Evolutionary conservation across 306 rosid species (phyloP), one percentile per base, ranked within the genome.

Genomic region (Dicorynia guianensis): DNA sequence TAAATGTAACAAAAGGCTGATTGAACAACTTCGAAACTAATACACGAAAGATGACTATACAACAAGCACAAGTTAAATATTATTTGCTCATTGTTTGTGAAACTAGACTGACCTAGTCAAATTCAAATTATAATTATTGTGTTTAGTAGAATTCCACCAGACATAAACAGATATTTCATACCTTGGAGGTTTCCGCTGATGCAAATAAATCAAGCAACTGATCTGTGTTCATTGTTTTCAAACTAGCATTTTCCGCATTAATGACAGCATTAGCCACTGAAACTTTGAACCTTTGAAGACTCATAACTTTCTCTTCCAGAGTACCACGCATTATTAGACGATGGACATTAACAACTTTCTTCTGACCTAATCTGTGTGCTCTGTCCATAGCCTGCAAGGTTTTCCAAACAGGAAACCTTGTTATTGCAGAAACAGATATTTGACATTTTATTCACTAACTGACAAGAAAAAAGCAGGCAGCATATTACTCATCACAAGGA

Each of bases 321-420:
- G 98, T 95, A 76, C 97, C 98, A 50, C 97, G 97, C 98, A 95
- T 95, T 80, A 95, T 95, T 58, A 95, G 87, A 11, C 98, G 98
- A 75, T 95, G 98, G 71, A 92, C 98, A 67, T 92, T 88, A 70
- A 95, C 97, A 17, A 95, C 98, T 71, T 87, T 95, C 79, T 85
- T 87, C 90, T 95, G 98, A 78, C 98, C 98, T 65, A 95, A 85
- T 82, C 98, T 87, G 79, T 95, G 98, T 47, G 98, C 97, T 84
- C 97, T 90, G 82, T 95, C 97, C 98, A 95, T 95, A 72, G 98
- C 98, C 98, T 94, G 86, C 87, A 74, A 52, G 76, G 36, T 72
- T 42, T 77, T 40, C 42, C 2, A 54, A 46, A 80, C 49, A 75
- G 13, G 67, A 67, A 58, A 54, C 47, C 5, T 53, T 8, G 57